These are phyloP conservation scores for Boletus fagicola DNA, from an alignment of 768 basidiomycete species.

Conservation along the genomic window DNA sequence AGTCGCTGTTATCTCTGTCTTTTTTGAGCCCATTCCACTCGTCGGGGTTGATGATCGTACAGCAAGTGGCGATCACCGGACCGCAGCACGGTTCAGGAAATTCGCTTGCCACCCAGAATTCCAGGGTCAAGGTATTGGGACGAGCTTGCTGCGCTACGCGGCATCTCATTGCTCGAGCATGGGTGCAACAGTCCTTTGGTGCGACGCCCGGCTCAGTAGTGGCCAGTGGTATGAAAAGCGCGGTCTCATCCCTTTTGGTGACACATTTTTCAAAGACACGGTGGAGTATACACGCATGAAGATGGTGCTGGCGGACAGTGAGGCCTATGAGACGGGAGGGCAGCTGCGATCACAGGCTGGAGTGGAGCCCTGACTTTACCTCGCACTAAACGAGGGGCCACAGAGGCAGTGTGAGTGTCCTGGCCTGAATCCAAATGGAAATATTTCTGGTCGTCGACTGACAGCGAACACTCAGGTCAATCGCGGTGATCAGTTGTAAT, in stretches of 20 bases:
- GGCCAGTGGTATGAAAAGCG: conserved; percentile 52
- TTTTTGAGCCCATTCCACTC: conserved; percentile 41
- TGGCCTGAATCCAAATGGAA: background rate
- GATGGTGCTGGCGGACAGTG: conserved; percentile 26
- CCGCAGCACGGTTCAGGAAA: conserved; percentile 52
- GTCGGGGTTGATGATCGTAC: conserved; percentile 5
- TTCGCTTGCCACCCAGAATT: conserved; percentile 54
- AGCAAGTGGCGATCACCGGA: conserved; percentile 1
- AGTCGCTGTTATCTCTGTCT: conserved; percentile 57
- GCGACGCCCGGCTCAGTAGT: conserved; percentile 51
- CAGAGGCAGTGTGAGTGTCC: conserved; percentile 5
- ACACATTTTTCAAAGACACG: conserved; percentile 49
- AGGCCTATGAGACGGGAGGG: background rate
- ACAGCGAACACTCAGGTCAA: conserved; percentile 8
- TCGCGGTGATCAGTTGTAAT: conserved; percentile 2
- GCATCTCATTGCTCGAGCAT: conserved; percentile 42
- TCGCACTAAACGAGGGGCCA: background rate
- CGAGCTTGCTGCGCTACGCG: conserved; percentile 41
- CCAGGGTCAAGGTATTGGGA: conserved; percentile 55
- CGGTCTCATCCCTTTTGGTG: conserved; percentile 50
- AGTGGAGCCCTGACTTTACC: background rate
- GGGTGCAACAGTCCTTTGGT: conserved; percentile 49
- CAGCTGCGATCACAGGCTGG: background rate
- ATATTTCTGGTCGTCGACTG: conserved; percentile 7
- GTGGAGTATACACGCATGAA: conserved; percentile 60